Percentiles rank a stretch among this genome's conserved stretches.
phyloP scores from a whole-genome alignment of 2,329 filamentous ascomycete species.

The Fusarium clavum region DNA sequence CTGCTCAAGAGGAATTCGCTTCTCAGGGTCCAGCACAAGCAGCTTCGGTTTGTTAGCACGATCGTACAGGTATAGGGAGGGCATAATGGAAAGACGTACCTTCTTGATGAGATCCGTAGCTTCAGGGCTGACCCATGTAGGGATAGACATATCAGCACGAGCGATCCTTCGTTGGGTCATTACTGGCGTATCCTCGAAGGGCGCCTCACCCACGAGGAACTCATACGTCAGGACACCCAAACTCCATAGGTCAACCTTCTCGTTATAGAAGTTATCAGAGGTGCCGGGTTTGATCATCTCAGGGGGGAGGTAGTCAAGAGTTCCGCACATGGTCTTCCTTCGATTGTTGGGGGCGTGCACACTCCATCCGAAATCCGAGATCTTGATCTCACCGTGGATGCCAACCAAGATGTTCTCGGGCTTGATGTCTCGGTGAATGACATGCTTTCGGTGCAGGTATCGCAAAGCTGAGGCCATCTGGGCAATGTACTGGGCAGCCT shows the following conservation, averaged over 20 bases:
- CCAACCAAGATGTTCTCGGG: conserved; percentile 97
- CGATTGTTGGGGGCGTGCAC: conserved; percentile 97
- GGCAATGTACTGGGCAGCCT: conserved; percentile 86
- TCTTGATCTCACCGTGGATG: conserved; percentile 97
- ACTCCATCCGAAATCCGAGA: conserved; percentile 98
- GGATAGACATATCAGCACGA: conserved; percentile 90
- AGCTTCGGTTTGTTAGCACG: conserved; percentile 65
- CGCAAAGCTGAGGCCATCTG: conserved; percentile 88
- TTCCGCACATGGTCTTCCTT: conserved; percentile 95
- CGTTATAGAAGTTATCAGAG: conserved; percentile 88
- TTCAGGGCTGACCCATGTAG: conserved; percentile 89
- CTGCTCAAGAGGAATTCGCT: conserved; percentile 89
- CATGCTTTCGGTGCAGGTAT: conserved; percentile 95
- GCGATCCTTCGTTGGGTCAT: conserved; percentile 95
- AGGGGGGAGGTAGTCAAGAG: conserved; percentile 94
- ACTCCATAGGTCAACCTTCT: conserved; percentile 97
- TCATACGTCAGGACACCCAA: conserved; percentile 96
- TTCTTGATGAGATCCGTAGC: conserved; percentile 92
- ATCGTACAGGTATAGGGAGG: not conserved
- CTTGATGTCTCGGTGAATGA: conserved; percentile 98
- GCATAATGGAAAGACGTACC: conserved; percentile 61
- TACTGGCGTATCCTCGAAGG: conserved; percentile 93
- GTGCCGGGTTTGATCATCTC: conserved; percentile 93
- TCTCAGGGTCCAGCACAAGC: conserved; percentile 92
- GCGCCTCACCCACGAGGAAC: conserved; percentile 94